Base-by-base conservation (phyloP, 169 alveolate genomes). In the Plasmodium berghei region DNA sequence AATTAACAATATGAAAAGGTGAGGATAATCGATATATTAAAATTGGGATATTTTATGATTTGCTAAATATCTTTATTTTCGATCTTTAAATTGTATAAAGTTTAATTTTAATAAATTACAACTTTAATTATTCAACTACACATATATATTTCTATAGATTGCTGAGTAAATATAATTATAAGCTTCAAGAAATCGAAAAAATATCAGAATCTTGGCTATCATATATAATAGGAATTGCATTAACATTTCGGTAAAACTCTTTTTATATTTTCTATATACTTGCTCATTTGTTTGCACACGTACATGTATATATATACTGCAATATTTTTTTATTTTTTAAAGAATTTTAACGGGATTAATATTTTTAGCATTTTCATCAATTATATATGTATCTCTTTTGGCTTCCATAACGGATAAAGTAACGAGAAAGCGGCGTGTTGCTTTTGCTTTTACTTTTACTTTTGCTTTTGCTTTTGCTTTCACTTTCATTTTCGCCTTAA, bases 341-440 rank as follows among this genome's bases (percentile, higher is more conserved):
- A 88, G 97, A 62, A 73, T 93, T 22, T 20, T 88, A 26, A 67
- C 93, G 16, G 97, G 97, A 14, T 12, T 87, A 18, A 66, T 72
- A 26, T 87, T 83, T 73, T 87, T 93, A 12, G 34, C 88, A 14
- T 56, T 94, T 14, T 88, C 95, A 14, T 52, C 91, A 14, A 28
- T 73, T n/a, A 87, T 94, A 64, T 87, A 91, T 42, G 45, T 91
- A 26, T 93, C 96, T 1, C 49, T 93, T 45, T 70, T 91, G 24
- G 74, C 87, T 12, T 62, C 92, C 1, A 69, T 75, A 67, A 61
- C 74, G 12, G 92, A 87, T 72, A 87, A 75, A 46, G 92, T 71
- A 75, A 67, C 61, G 12, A 72, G 12, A 48, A 48, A 24, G 1
- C 22, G 34, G 3, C 34, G 1, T 26, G 0, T 1, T 26, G 34